These are phyloP conservation scores for Lasiosphaeria ovina DNA, from an alignment of 495 filamentous ascomycete genomes.

Conservation along the genomic window DNA sequence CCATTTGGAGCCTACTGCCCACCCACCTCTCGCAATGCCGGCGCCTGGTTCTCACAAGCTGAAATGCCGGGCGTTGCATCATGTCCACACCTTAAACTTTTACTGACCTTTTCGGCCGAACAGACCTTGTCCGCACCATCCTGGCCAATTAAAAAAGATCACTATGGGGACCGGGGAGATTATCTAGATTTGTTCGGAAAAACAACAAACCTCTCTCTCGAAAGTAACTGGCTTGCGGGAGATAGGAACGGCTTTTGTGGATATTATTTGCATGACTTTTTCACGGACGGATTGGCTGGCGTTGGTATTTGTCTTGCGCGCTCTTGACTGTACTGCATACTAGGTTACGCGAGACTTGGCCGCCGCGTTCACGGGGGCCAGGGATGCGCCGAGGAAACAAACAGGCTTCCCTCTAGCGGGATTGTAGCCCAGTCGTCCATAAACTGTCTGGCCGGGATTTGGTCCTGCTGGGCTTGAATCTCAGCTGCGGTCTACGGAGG, in stretches of 20 bases:
- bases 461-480: no score
- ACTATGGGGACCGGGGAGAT: not conserved
- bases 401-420: no score
- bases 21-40: not conserved
- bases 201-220: not conserved
- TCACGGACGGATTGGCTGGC: slow-evolving; percentile 6
- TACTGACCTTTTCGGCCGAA: not conserved
- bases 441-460: no score
- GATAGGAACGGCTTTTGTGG: slow-evolving; percentile 19
- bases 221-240: not conserved
- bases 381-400: no score
- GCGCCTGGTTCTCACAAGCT: not conserved
- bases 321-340: no score
- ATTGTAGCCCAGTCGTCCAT: no score
- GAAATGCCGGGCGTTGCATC: not conserved
- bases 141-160: slow-evolving; percentile 70
- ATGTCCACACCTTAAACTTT: not conserved
- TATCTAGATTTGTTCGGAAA: not conserved
- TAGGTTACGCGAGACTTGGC: no score
- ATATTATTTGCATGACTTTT: slow-evolving; percentile 25
- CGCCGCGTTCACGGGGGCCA: no score
- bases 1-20: not conserved
- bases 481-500: no score
- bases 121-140: slow-evolving; percentile 90
- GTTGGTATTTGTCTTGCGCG: no score